Base-by-base conservation (phyloP, 345 rosid species). In the Euphorbia pulcherrima region DNA sequence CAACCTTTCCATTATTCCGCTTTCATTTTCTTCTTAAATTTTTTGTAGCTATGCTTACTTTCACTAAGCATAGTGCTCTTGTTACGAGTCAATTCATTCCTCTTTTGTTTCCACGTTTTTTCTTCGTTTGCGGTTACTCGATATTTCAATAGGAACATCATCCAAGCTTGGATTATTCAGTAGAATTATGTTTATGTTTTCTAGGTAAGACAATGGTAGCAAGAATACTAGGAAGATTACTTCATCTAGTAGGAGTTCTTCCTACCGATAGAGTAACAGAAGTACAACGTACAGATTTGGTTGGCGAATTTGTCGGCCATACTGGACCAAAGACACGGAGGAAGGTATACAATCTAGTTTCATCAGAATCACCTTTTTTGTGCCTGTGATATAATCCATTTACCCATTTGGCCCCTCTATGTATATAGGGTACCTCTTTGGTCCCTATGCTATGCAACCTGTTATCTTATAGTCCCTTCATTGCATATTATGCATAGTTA, bases 181-280 rank as follows among this genome's bases (percentile, higher is more conserved):
- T 33, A 33, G 37, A 33, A 23, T 37, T 75, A 14, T 59, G 23
- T 59, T 24, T 44, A 5, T 26, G 8, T 65, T 56, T 54, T 64
- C 75, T 74, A 94, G 99, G 99, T 58, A 95, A 95, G 83, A 95
- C 99, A 56, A 95, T 95, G 99, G 85, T 95, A 50, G 98, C 97
- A 71, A 85, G 99, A 76, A 78, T 92, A 68, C 97, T 95, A 0
- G 99, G 97, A 64, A 92, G 83, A 72, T 77, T 95, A 79, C 97
- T 95, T 48, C 74, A 90, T 79, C 83, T 87, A 72, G 99, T 95
- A 30, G 99, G 98, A 69, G 79, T 95, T 72, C 85, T 95, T 72
- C 96, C 99, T 13, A 90, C 94, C 8, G 92, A 92, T 64, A 87
- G 69, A 80, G 95, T 90, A 77, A 90, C 89, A 14, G 97, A 90